These are phyloP conservation scores for Debaryomyces singareniensis DNA, from an alignment of 1,139 yeast genomes.

Conservation along the genomic window DNA sequence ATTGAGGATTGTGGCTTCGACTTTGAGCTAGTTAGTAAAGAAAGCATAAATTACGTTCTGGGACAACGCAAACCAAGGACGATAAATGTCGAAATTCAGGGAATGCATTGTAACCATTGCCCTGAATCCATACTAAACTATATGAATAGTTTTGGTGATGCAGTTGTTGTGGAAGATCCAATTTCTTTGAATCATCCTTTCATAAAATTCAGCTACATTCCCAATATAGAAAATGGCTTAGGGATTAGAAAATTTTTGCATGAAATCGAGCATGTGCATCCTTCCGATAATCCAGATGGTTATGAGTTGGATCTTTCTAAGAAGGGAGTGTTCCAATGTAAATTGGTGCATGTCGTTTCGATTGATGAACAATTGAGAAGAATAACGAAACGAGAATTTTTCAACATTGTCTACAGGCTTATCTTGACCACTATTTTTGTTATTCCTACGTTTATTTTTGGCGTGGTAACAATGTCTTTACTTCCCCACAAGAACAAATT, in stretches of 20 bases:
- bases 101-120: constrained; percentile 69
- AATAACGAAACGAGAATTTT: constrained; percentile 45
- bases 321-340: constrained; percentile 38
- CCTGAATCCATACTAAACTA: constrained; percentile 51
- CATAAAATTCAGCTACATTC: constrained; percentile 59
- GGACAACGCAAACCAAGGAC: constrained; percentile 45
- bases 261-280: constrained; percentile 41
- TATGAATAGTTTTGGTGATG: constrained; percentile 48
- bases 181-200: constrained; percentile 50
- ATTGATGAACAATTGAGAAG: constrained; percentile 58
- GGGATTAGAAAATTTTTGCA: constrained; percentile 49
- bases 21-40: constrained; percentile 36
- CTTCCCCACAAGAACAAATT: constrained; percentile 38
- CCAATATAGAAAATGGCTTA: constrained; percentile 38
- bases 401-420: constrained; percentile 41
- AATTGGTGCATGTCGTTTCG: constrained; percentile 51
- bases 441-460: constrained; percentile 65
- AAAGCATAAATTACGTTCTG: constrained; percentile 39
- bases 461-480: constrained; percentile 63
- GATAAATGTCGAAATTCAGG: constrained; percentile 51
- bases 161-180: constrained; percentile 50
- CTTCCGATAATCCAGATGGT: constrained; percentile 11
- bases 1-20: constrained; percentile 68
- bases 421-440: constrained; percentile 46
- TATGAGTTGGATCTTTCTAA: constrained; percentile 17